phyloP scores from a whole-genome alignment of 2,329 filamentous ascomycete genomes.

The Ophiostoma ulmi region DNA sequence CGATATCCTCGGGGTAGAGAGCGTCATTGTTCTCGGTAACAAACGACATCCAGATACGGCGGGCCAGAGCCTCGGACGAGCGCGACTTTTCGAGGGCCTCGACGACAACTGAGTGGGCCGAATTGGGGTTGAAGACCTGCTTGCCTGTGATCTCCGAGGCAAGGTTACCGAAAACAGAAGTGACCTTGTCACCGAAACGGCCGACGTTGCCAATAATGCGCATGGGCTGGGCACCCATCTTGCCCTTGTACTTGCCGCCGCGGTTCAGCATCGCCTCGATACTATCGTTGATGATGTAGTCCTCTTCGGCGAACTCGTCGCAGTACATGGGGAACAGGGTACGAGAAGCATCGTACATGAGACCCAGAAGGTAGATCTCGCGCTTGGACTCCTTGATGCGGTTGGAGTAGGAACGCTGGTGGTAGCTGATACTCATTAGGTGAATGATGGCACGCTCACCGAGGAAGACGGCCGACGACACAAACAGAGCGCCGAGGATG shows the following conservation, averaged over 20 bases:
- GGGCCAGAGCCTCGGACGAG: conserved; percentile 87
- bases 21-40: conserved; percentile 83
- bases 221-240: conserved; percentile 66
- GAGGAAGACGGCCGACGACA: conserved; percentile 65
- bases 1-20: conserved; percentile 72
- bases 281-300: conserved; percentile 84
- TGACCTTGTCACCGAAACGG: conserved; percentile 86
- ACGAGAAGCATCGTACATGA: conserved; percentile 87
- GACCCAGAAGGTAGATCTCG: conserved; percentile 71
- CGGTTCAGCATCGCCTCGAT: conserved; percentile 58
- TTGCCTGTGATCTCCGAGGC: conserved; percentile 94
- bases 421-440: conserved; percentile 78
- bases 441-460: conserved; percentile 76
- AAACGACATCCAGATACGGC: conserved; percentile 96
- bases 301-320: conserved; percentile 82
- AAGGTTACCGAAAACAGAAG: conserved; percentile 85
- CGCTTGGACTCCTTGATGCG: conserved; percentile 86
- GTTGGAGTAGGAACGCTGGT: conserved; percentile 75
- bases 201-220: conserved; percentile 69
- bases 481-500: conserved; percentile 61
- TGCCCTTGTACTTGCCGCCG: conserved; percentile 31
- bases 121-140: conserved; percentile 88
- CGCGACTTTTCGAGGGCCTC: conserved; percentile 79
- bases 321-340: conserved; percentile 89
- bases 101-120: conserved; percentile 82